Conservation (phyloP, 305 asterid genomes). For the Solanum hybrid region DNA sequence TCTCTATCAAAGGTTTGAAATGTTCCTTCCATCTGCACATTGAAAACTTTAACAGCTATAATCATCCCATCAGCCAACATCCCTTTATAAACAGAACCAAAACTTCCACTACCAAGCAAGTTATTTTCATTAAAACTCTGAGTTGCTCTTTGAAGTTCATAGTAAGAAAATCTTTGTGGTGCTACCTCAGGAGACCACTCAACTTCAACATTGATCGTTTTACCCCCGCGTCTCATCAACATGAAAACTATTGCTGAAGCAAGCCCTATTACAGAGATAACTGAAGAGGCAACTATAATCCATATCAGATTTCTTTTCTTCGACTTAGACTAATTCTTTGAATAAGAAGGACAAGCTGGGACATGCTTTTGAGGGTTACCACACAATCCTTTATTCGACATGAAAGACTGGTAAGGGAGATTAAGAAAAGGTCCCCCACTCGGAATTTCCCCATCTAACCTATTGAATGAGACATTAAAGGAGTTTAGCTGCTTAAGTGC, state of each 20-base stretch:
- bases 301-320: not conserved
- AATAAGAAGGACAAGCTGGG: conserved; percentile 8
- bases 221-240: not conserved
- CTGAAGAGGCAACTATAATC: not conserved
- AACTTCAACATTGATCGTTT: not conserved
- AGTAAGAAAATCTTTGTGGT: conserved; percentile 19
- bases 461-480: conserved; percentile 30
- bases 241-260: conserved; percentile 4
- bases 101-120: conserved; percentile 17
- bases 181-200: not conserved
- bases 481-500: conserved; percentile 12
- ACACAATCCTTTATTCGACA: conserved; percentile 14
- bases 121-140: conserved; percentile 11
- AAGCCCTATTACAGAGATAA: not conserved
- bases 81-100: conserved; percentile 23
- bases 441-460: conserved; percentile 26
- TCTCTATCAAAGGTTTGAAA: conserved; percentile 23
- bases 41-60: conserved; percentile 1
- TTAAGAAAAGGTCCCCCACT: conserved; percentile 28
- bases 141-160: conserved; percentile 21
- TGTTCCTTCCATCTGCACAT: conserved; percentile 21
- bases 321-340: not conserved
- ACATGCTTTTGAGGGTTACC: conserved; percentile 10
- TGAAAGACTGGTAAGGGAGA: conserved; percentile 22
- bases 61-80: not conserved